These are phyloP conservation scores for Cyberlindnera bimundalis DNA, from an alignment of 805 yeast species.

Conservation along the genomic window DNA sequence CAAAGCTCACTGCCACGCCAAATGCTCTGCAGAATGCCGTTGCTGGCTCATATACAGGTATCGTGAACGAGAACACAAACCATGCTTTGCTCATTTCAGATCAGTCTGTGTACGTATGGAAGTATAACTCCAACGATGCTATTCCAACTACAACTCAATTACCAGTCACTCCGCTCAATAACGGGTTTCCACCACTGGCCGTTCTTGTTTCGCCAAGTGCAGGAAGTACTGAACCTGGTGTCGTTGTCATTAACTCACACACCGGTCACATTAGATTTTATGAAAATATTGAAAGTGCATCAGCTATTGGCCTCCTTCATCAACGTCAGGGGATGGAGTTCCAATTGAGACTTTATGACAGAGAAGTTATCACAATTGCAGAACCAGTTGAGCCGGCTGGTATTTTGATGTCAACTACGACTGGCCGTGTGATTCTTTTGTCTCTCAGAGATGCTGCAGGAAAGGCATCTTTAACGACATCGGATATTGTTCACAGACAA, in stretches of 20 bases:
- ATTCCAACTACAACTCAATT: constrained; percentile 56
- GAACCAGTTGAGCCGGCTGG: constrained; percentile 74
- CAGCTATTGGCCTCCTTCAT: constrained; percentile 57
- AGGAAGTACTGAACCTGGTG: constrained; percentile 58
- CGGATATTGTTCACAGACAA: constrained; percentile 29
- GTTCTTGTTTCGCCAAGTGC: constrained; percentile 55
- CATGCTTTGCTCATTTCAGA: constrained; percentile 31
- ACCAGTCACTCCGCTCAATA: constrained; percentile 29
- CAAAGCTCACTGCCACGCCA: constrained; percentile 56
- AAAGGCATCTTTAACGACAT: constrained; percentile 41
- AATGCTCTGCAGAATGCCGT: constrained; percentile 10
- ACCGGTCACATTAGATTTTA: constrained; percentile 63
- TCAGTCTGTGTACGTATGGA: constrained; percentile 63
- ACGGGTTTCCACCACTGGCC: constrained; percentile 46
- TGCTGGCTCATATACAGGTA: constrained; percentile 20
- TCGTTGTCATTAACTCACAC: constrained; percentile 58
- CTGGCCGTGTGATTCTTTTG: constrained; percentile 61
- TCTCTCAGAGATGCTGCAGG: constrained; percentile 68
- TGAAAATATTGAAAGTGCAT: constrained; percentile 70
- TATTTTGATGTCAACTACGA: constrained; percentile 62
- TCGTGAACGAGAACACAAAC: constrained; percentile 29
- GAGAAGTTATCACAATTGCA: constrained; percentile 56
- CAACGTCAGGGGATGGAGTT: constrained; percentile 34
- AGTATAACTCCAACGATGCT: constrained; percentile 57
- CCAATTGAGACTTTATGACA: constrained; percentile 40